Evolutionary conservation across 257 asterid species (phyloP).

Genomic region (Dorcoceras hygrometricum): DNA sequence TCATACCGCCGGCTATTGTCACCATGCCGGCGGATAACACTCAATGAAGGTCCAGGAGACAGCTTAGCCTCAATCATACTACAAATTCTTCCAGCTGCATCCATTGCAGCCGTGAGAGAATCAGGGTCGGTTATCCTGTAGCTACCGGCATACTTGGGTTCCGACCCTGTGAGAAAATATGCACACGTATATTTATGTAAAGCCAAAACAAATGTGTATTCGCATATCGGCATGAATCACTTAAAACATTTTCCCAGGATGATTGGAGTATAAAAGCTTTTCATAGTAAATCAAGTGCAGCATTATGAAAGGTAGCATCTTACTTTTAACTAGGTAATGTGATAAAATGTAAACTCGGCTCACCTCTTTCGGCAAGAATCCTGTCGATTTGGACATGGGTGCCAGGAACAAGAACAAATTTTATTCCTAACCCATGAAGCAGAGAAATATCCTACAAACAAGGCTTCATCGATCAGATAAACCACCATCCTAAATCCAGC

Average conservation of each 20-base stretch:
- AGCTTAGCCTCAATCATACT: constrained; percentile 85
- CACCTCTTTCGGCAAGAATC: constrained; percentile 77
- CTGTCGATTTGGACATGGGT: constrained; percentile 89
- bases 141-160: constrained; percentile 82
- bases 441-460: constrained; percentile 79
- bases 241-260: constrained; percentile 9
- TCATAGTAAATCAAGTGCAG: constrained; percentile 1
- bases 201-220: neutral
- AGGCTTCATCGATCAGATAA: neutral
- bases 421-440: constrained; percentile 91
- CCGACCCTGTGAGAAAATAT: constrained; percentile 53
- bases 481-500: neutral
- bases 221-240: neutral
- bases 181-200: constrained; percentile 9
- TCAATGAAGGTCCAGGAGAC: constrained; percentile 95
- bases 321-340: neutral
- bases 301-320: constrained; percentile 5
- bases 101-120: constrained; percentile 82
- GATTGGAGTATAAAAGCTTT: neutral
- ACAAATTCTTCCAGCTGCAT: constrained; percentile 83
- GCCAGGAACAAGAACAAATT: constrained; percentile 94
- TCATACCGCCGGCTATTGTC: constrained; percentile 73
- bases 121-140: constrained; percentile 90
- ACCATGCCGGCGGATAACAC: constrained; percentile 82
- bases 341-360: constrained; percentile 9